Evolutionary conservation across 805 yeast genomes (phyloP), one percentile per base, ranked within the genome.

Genomic region (Pichia heedii): DNA sequence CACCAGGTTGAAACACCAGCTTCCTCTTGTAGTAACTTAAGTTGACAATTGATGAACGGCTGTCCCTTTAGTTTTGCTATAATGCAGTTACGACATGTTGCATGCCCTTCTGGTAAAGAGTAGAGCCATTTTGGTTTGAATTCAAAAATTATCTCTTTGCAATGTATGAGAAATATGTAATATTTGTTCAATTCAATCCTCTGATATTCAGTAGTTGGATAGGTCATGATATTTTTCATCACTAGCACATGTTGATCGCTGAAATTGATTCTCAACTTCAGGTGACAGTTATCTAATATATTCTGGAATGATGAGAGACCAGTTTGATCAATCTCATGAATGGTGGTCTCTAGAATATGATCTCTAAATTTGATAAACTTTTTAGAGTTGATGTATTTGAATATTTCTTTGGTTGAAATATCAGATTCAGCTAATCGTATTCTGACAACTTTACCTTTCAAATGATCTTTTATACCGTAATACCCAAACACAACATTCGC

Each of bases 121-220:
- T 69, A 69, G 19, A 73, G 52, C 79, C 79, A 74, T 54, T 74
- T 74, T 0, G 79, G 79, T 44, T 74, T 74, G 44, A 73, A 58
- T 49, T 74, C 79, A 43, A 73, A 62, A 50, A 37, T 19, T 5
- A 50, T 30, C 7, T 43, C 43, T 3, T 46, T 33, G 1, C 41
- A 24, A 22, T 46, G 41, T 1, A 49, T n/a, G 38, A 52, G 55
- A 16, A 61, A 45, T 3, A 41, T 43, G 30, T 58, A 35, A 41
- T 62, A 61, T 37, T 63, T 63, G 43, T 52, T 55, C 15, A 60
- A 37, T 16, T 38, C 36, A 5, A 57, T 18, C 22, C 22, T 24
- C 5, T 37, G 16, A 33, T 46, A 43, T 3, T 36, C 22, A 2
- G 24, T 9, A 1, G 35, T 32, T 0, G 38, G 27, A 24, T 22